Conservation (phyloP, 495 filamentous ascomycete genomes). For the Extremus antarcticus region DNA sequence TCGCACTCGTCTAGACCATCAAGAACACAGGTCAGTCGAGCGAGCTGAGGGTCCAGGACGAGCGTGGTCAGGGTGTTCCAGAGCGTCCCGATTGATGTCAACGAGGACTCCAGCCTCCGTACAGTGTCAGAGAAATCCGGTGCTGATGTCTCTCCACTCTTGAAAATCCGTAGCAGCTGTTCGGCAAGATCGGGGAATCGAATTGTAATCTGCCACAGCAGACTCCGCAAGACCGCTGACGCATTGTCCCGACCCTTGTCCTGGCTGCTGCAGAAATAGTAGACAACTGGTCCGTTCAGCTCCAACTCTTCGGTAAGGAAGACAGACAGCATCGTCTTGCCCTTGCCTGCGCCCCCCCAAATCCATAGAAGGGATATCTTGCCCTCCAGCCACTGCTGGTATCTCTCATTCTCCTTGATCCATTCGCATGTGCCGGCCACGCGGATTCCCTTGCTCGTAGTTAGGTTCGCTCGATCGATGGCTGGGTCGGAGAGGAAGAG, state of each 20-base stretch:
- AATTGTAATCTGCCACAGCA: constrained; percentile 28
- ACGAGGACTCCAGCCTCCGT: constrained; percentile 26
- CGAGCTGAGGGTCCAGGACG: constrained; percentile 23
- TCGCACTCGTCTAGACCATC: constrained; percentile 42
- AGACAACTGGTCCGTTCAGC: constrained; percentile 19
- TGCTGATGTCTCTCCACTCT: too few species aligned
- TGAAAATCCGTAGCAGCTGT: constrained; percentile 10
- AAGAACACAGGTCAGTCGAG: constrained; percentile 31
- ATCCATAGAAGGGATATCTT: constrained; percentile 34
- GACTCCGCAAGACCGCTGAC: constrained; percentile 33
- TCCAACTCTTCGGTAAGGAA: constrained; percentile 37
- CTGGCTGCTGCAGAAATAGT: constrained; percentile 37
- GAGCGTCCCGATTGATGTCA: constrained; percentile 27
- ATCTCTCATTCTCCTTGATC: constrained; percentile 32
- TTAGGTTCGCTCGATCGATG: constrained; percentile 7
- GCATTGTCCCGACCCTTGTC: constrained; percentile 39
- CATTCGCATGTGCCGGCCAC: constrained; percentile 39
- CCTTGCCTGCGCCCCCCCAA: constrained; percentile 39
- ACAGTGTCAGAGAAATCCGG: constrained; percentile 22
- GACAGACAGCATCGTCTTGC: constrained; percentile 41
- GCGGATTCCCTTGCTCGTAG: constrained; percentile 15
- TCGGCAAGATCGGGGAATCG: constrained; percentile 10
- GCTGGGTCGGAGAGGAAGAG: constrained; percentile 8
- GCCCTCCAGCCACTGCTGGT: constrained; percentile 32
- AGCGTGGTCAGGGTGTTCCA: constrained; percentile 32